phyloP scores from a whole-genome alignment of 768 basidiomycete genomes.

The Auricularia heimuer region DNA sequence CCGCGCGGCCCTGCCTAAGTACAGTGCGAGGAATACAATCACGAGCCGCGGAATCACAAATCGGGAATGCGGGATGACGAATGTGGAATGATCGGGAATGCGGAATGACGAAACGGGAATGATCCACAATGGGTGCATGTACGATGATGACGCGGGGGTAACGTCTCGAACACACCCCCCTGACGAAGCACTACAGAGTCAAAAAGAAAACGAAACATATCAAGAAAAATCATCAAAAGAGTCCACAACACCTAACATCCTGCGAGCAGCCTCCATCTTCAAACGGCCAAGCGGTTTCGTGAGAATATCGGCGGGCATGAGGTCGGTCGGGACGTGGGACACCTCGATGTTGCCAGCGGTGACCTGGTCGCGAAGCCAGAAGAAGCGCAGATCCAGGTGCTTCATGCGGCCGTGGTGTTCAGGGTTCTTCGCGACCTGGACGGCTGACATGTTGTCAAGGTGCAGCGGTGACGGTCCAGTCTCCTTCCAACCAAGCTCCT shows the following conservation, averaged over 20 bases:
- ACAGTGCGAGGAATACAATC: too few species aligned
- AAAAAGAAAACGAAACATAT: not conserved
- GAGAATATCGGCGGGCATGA: constrained; percentile 23
- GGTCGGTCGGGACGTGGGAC: constrained; percentile 6
- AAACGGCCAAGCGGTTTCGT: constrained; percentile 19
- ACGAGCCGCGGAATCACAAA: too few species aligned
- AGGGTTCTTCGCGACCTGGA: constrained; percentile 19
- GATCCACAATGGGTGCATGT: too few species aligned
- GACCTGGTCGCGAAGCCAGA: constrained; percentile 16
- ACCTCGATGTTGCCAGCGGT: not conserved
- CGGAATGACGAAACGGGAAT: too few species aligned
- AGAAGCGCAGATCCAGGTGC: constrained; percentile 21
- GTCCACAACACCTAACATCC: not conserved
- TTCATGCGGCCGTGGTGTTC: constrained; percentile 23
- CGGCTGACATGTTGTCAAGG: constrained; percentile 28
- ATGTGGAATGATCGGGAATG: too few species aligned
- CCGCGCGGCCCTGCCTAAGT: too few species aligned
- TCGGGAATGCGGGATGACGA: too few species aligned
- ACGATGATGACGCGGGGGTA: too few species aligned
- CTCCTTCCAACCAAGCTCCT: constrained; percentile 8
- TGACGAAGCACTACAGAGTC: not conserved
- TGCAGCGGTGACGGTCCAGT: constrained; percentile 20
- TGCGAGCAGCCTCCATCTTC: not conserved
- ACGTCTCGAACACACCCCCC: too few species aligned
- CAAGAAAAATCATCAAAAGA: not conserved